Base-by-base conservation (phyloP, 257 asterid species). In the Salvia miltiorrhiza region DNA sequence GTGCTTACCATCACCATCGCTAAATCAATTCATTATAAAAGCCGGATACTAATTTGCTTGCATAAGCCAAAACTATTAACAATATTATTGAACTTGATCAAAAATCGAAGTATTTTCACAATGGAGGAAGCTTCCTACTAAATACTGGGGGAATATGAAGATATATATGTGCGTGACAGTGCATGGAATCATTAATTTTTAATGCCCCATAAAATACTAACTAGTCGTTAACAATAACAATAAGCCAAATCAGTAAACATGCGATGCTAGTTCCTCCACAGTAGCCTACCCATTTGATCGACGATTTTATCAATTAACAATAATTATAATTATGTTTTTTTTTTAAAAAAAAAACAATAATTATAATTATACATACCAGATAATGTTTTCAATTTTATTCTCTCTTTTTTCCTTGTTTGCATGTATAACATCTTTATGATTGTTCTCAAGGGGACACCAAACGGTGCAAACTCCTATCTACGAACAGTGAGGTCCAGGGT, bases 221-320 rank as follows among this genome's bases (percentile, higher is more conserved):
- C 6, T 17, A 33, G 26, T 20, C 7, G 24, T 37, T 10, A 65
- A 13, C 11, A 66, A 66, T 16, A 40, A 14, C 7, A 23, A 19
- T 5, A n/a, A 43, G 26, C 44, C 44, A 69, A 44, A 57, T 47
- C 7, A 44, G 40, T 30, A 16, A 62, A 71, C 66, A 52, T 68
- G 79, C 61, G 79, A 75, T 49, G 41, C 40, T 53, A 62, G 55
- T 61, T 41, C 72, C 32, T 63, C 76, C 72, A 75, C 76, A 75
- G 21, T 13, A 47, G 37, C 75, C 66, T 33, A 52, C 43, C 21
- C 17, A 40, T 41, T 41, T 2, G 33, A 52, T 52, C 16, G 17
- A 12, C 16, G 33, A 33, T 37, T 56, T 50, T 48, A 60, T 13
- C 9, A 32, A 19, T 32, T 50, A 39, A 55, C 32, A 30, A 30